These are phyloP conservation scores for Schoenoplectus tabernaemontani DNA, from an alignment of 202 grass and related monocot species.

Conservation along the genomic window DNA sequence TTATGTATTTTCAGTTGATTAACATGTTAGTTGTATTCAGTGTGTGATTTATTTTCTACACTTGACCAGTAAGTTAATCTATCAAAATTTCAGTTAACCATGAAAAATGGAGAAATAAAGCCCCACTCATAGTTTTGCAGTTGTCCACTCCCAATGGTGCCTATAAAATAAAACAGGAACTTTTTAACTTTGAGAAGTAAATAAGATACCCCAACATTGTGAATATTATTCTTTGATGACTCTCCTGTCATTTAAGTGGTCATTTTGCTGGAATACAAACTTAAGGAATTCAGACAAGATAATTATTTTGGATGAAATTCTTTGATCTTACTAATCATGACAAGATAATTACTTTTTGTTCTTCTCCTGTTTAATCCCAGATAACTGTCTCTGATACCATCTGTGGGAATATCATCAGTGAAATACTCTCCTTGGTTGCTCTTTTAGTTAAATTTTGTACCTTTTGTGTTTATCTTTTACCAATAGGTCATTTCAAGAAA, in stretches of 20 bases:
- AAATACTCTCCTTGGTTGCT: not conserved
- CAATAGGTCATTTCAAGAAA: slow-evolving; percentile 13
- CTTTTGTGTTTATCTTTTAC: not conserved
- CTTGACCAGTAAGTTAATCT: not conserved
- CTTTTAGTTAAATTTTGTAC: not conserved
- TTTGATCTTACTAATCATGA: not conserved
- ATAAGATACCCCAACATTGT: not conserved
- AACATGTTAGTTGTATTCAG: not conserved
- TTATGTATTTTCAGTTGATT: slow-evolving; percentile 6
- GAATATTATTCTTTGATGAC: not conserved
- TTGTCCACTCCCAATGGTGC: no score
- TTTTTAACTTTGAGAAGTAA: not conserved
- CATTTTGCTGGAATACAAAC: not conserved
- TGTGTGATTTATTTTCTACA: not conserved
- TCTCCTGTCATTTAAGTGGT: not conserved
- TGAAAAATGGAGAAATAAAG: no score
- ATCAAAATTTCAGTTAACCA: no score
- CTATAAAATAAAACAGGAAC: no score
- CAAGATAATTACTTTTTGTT: not conserved
- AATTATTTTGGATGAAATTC: not conserved
- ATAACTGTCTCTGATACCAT: slow-evolving; percentile 17
- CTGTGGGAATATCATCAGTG: slow-evolving; percentile 13
- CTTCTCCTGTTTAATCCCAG: slow-evolving; percentile 5
- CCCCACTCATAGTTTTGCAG: no score
- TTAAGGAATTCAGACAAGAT: no score